Evolutionary conservation across 768 basidiomycete species (phyloP).

Genomic region (Austroboletus eburneus): DNA sequence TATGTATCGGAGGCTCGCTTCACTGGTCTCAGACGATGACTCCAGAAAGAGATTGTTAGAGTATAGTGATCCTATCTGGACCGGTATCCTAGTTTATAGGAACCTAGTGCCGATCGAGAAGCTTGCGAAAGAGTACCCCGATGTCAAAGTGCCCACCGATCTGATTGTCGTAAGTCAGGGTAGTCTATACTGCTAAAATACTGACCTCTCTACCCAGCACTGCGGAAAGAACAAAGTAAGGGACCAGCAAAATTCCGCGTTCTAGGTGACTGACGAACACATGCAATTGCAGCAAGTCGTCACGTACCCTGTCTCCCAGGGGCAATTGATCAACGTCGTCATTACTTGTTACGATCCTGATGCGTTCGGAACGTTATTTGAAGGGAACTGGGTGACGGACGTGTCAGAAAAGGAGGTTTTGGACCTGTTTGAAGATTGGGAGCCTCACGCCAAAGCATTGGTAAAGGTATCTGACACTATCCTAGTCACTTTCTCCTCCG

Average conservation of each 20-base stretch:
- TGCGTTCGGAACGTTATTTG: constrained; percentile 29
- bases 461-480: constrained; percentile 6
- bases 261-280: not conserved
- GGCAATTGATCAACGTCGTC: constrained; percentile 34
- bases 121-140: constrained; percentile 32
- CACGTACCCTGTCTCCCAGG: constrained; percentile 36
- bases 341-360: constrained; percentile 26
- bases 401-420: constrained; percentile 31
- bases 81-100: constrained; percentile 37
- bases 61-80: constrained; percentile 35
- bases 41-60: constrained; percentile 9
- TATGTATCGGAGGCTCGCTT: constrained; percentile 21
- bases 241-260: not conserved
- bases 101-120: constrained; percentile 30
- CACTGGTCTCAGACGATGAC: not conserved
- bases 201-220: constrained; percentile 16
- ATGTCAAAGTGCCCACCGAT: constrained; percentile 19
- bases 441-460: constrained; percentile 5
- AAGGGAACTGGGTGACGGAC: constrained; percentile 28
- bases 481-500: not conserved
- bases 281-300: not conserved
- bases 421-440: constrained; percentile 27
- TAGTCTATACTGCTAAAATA: not conserved
- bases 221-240: constrained; percentile 19
- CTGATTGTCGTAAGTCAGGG: constrained; percentile 18